Evolutionary conservation across 805 yeast genomes (phyloP).

Genomic region (Tetrapisispora namnaoensis): DNA sequence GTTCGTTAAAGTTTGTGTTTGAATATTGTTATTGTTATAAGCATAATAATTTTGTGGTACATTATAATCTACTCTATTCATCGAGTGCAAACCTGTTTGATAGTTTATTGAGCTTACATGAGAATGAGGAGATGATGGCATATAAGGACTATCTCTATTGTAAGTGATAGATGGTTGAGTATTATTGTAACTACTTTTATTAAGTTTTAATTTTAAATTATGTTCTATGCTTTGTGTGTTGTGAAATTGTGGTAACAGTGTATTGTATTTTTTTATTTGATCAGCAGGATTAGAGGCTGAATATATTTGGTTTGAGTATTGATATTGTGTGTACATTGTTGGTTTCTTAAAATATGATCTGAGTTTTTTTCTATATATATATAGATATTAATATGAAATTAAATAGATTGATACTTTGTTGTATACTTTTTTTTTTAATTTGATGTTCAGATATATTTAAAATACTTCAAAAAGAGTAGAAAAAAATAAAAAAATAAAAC

Average conservation of each 20-base stretch:
- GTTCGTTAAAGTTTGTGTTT: neutral
- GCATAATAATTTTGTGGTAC: neutral
- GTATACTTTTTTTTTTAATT: too few species aligned
- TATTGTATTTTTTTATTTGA: constrained; percentile 3
- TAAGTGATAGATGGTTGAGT: neutral
- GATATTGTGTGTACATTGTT: neutral
- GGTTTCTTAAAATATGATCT: too few species aligned
- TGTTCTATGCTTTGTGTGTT: constrained; percentile 11
- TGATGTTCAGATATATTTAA: too few species aligned
- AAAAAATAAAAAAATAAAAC: too few species aligned
- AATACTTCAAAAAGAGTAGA: too few species aligned
- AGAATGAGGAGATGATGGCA: neutral
- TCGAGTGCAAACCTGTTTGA: constrained; percentile 1
- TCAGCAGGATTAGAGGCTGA: neutral
- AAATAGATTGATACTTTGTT: too few species aligned
- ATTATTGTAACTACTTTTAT: constrained; percentile 2
- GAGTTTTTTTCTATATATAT: too few species aligned
- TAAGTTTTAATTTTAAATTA: constrained; percentile 14
- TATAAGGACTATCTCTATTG: neutral
- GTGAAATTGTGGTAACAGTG: constrained; percentile 12
- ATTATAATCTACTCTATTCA: neutral
- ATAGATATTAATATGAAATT: too few species aligned
- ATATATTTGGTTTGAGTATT: neutral
- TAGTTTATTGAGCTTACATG: neutral
- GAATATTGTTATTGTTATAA: neutral